These are phyloP conservation scores for Yamadazyma songkhlaensis DNA, from an alignment of 1,139 yeast genomes.

Conservation along the genomic window DNA sequence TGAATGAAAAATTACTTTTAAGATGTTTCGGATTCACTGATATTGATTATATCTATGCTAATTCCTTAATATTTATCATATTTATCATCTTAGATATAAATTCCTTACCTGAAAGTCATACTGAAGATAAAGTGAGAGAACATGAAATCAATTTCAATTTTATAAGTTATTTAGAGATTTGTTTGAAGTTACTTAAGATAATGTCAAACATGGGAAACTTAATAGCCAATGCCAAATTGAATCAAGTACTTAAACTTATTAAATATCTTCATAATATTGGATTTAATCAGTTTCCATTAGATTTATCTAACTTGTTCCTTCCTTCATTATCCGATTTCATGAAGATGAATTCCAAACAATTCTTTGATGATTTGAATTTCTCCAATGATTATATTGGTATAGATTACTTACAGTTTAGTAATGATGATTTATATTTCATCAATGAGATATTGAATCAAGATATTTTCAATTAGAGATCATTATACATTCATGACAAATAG, in stretches of 20 bases:
- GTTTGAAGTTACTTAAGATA: conserved; percentile 20
- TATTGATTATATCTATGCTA: conserved; percentile 23
- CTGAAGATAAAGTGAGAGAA: not conserved
- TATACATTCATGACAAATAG: not conserved
- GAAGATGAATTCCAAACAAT: not conserved
- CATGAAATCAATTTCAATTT: conserved; percentile 12
- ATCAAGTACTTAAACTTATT: conserved; percentile 19
- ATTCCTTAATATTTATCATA: conserved; percentile 22
- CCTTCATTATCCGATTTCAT: conserved; percentile 6
- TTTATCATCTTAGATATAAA: conserved; percentile 18
- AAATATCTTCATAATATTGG: conserved; percentile 9
- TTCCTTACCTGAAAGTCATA: conserved; percentile 2
- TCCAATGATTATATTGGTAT: conserved; percentile 6
- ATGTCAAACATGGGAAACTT: conserved; percentile 24
- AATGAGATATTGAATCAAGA: conserved; percentile 1
- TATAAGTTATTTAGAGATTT: conserved; percentile 19
- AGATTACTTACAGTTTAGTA: conserved; percentile 2
- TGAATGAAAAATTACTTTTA: conserved; percentile 18
- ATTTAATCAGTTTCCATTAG: not conserved
- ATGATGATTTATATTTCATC: conserved; percentile 6
- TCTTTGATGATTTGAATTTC: conserved; percentile 3
- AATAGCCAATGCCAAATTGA: conserved; percentile 23
- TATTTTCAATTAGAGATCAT: not conserved
- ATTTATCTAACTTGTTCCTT: not conserved
- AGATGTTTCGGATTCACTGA: conserved; percentile 28